Conservation (phyloP, 352 stramenopile species). For the Phytophthora sp. region DNA sequence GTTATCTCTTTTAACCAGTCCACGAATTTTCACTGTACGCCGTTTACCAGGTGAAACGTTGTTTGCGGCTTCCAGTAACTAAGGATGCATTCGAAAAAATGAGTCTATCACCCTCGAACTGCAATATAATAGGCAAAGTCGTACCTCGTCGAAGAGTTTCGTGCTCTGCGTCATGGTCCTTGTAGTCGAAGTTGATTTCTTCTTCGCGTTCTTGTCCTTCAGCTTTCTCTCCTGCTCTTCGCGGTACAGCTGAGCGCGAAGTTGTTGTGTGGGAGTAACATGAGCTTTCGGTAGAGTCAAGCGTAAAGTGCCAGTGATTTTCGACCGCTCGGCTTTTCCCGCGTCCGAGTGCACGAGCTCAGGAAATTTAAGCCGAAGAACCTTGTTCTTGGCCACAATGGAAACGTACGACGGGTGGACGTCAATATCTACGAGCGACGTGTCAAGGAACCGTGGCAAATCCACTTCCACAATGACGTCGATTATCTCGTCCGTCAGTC, state of each 20-base stretch:
- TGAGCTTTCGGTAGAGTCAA: slow-evolving; percentile 65
- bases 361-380: slow-evolving; percentile 67
- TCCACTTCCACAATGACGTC: slow-evolving; percentile 82
- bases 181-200: neutral
- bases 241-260: slow-evolving; percentile 45
- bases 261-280: slow-evolving; percentile 41
- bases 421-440: slow-evolving; percentile 94
- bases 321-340: slow-evolving; percentile 62
- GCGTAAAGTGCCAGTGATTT: slow-evolving; percentile 54
- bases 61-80: slow-evolving; percentile 35
- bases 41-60: slow-evolving; percentile 1
- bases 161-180: slow-evolving; percentile 15
- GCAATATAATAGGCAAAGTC: neutral
- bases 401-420: slow-evolving; percentile 94
- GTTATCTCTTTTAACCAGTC: slow-evolving; percentile 31
- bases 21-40: slow-evolving; percentile 31
- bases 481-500: slow-evolving; percentile 58
- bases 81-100: neutral
- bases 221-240: slow-evolving; percentile 40
- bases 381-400: slow-evolving; percentile 94
- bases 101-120: too few relatives aligned
- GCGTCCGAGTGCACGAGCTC: slow-evolving; percentile 63
- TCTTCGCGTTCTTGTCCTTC: slow-evolving; percentile 18
- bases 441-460: slow-evolving; percentile 90
- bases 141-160: slow-evolving; percentile 41